Conservation (phyloP, 257 asterid species). For the Craterostigma plantagineum region DNA sequence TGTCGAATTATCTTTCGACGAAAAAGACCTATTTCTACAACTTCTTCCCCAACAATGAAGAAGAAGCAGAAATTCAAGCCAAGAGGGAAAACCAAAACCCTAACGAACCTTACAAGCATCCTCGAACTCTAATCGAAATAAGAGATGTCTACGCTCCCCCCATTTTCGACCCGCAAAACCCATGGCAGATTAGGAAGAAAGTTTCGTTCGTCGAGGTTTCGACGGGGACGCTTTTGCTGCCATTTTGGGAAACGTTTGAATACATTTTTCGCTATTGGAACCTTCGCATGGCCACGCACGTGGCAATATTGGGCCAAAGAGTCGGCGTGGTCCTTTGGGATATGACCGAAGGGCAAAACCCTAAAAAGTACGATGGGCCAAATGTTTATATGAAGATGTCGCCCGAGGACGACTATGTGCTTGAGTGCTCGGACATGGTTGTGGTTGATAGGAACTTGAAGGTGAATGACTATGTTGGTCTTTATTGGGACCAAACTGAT, state of each 20-base stretch:
- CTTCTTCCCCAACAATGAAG: slow-evolving; percentile 22
- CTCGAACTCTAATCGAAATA: slow-evolving; percentile 26
- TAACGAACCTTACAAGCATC: slow-evolving; percentile 2
- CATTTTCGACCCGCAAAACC: slow-evolving; percentile 12
- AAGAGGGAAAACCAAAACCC: neutral
- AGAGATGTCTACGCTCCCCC: slow-evolving; percentile 23
- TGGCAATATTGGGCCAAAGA: slow-evolving; percentile 17
- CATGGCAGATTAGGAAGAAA: slow-evolving; percentile 35
- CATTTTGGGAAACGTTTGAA: slow-evolving; percentile 23
- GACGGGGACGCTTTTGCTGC: slow-evolving; percentile 14
- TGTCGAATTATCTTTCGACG: slow-evolving; percentile 3
- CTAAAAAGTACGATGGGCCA: slow-evolving; percentile 14
- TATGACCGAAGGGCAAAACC: slow-evolving; percentile 15
- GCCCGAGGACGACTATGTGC: slow-evolving; percentile 12
- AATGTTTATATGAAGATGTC: slow-evolving; percentile 17
- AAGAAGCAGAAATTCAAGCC: slow-evolving; percentile 8
- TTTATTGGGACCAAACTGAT: slow-evolving; percentile 23
- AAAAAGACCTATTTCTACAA: slow-evolving; percentile 26
- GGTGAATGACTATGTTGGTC: slow-evolving; percentile 24
- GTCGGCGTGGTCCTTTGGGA: slow-evolving; percentile 31
- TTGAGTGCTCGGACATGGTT: slow-evolving; percentile 25
- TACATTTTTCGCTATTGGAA: slow-evolving; percentile 32
- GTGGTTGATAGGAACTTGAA: slow-evolving; percentile 17
- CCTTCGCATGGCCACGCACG: slow-evolving; percentile 16
- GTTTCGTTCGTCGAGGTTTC: slow-evolving; percentile 15